A percentile compares a stretch with the other conserved stretches of the same genome.
phyloP scores from a whole-genome alignment of 306 rosid genomes.

The Albizia julibrissin region DNA sequence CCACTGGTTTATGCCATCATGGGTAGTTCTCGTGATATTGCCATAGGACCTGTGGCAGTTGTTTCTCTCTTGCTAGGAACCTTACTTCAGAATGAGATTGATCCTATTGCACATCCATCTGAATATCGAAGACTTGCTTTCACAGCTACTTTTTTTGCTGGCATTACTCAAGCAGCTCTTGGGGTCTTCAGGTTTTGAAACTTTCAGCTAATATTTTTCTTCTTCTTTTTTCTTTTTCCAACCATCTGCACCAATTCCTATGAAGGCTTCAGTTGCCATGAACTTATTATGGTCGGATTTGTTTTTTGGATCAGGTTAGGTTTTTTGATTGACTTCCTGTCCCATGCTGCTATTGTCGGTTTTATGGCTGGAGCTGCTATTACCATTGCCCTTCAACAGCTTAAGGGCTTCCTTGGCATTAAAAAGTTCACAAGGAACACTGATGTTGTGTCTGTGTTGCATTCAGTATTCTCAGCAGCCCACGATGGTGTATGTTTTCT shows the following conservation, averaged over 20 bases:
- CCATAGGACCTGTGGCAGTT: conserved; percentile 97
- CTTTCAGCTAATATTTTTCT: not conserved
- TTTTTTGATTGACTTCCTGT: conserved; percentile 90
- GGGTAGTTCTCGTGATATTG: conserved; percentile 99
- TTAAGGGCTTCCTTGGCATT: conserved; percentile 93
- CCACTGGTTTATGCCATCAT: conserved; percentile 85
- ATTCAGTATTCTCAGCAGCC: conserved; percentile 64
- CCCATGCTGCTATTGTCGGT: conserved; percentile 98
- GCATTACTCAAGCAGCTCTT: conserved; percentile 88
- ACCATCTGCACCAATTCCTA: not conserved
- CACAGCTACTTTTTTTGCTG: conserved; percentile 94
- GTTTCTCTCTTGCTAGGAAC: conserved; percentile 94
- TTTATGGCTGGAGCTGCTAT: conserved; percentile 99
- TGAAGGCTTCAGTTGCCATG: conserved; percentile 9
- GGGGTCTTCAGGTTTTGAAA: conserved; percentile 74
- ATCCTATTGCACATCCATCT: conserved; percentile 48
- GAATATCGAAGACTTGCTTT: conserved; percentile 80
- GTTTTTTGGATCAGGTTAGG: conserved; percentile 65
- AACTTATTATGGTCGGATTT: conserved; percentile 1
- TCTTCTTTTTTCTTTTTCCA: not conserved
- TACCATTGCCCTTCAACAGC: conserved; percentile 96
- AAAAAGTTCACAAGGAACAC: conserved; percentile 73
- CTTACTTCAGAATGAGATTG: conserved; percentile 76
- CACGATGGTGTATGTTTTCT: conserved; percentile 76
- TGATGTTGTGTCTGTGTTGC: conserved; percentile 77